Evolutionary conservation across 768 basidiomycete species (phyloP), one percentile per base, ranked within the genome.

Genomic region (Lentinus tigrinus): DNA sequence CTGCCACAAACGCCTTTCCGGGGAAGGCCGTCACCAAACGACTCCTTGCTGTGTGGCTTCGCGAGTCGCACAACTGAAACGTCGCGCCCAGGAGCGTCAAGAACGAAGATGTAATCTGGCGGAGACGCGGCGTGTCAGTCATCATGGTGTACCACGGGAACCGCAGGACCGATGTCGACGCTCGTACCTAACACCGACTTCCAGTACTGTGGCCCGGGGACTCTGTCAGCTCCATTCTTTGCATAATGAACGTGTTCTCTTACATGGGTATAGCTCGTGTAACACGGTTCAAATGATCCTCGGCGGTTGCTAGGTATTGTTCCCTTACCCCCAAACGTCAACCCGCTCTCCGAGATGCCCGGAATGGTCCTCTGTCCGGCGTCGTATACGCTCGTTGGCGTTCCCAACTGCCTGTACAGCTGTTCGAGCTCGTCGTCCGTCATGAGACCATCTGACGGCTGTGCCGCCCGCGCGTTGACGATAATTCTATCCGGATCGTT

Each of bases 71-170:
- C 68, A 38, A 91, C 72, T 24, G 66, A 63, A 37, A 77, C 69
- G 14, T 56, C 65, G 37, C 62, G 44, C 43, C 66, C 52, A 6
- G 71, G 68, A 3, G 81, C 74, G 61, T 85, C 81, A 5, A 87
- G 63, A 49, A 95, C 75, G 69, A 97, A 94, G 52, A 98, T 91
- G 69, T 98, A 98, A 76, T 97, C 95, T 95, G 44, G 47, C 26
- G 55, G 52, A 16, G 57, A 51, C 47, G 55, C 26, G 19, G 53
- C 17, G 26, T 28, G 52, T 34, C 28, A 43, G 53, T n/a, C 23
- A 28, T n/a, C 23, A 28, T 21, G 7, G 44, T 11, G 36, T 34
- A 13, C 13, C 21, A n/a, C 28, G 11, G 38, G 0, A 28, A 54
- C 23, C 34, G 23, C 10, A 3, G 9, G 19, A 40, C 16, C 16